Evolutionary conservation across 352 stramenopile species (phyloP).

Genomic region (Phytophthora citricola): DNA sequence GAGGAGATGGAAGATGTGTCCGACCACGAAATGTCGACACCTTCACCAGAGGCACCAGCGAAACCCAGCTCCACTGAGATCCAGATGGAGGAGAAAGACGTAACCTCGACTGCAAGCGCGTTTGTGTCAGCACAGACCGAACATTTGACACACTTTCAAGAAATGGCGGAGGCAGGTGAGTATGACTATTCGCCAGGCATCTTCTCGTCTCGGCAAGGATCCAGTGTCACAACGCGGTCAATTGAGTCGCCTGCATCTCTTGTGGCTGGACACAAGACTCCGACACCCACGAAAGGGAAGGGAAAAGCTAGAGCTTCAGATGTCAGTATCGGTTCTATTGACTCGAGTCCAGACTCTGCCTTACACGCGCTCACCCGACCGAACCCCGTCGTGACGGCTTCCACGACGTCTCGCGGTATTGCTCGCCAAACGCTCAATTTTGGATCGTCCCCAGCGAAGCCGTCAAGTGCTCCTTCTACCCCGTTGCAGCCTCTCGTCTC

Average conservation of each 20-base stretch:
- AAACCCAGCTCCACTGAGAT: constrained; percentile 6
- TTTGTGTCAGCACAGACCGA: constrained; percentile 30
- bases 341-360: constrained; percentile 49
- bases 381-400: constrained; percentile 34
- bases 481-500: constrained; percentile 42
- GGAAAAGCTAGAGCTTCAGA: constrained; percentile 19
- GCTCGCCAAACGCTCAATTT: constrained; percentile 61
- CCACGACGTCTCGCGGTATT: constrained; percentile 29
- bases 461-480: constrained; percentile 32
- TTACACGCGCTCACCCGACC: constrained; percentile 47
- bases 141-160: constrained; percentile 33
- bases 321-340: constrained; percentile 52
- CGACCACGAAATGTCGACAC: constrained; percentile 14
- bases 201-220: constrained; percentile 65
- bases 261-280: constrained; percentile 20
- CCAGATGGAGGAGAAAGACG: constrained; percentile 14
- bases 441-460: constrained; percentile 37
- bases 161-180: constrained; percentile 23
- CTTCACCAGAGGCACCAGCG: constrained; percentile 9
- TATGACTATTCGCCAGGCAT: constrained; percentile 73
- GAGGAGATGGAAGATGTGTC: constrained; percentile 53
- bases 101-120: constrained; percentile 11
- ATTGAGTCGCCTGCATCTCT: constrained; percentile 12
- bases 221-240: constrained; percentile 36
- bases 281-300: constrained; percentile 27